A percentile compares a stretch with the other conserved stretches of the same genome.
These are phyloP conservation scores for Selenicereus undatus DNA, from an alignment of 148 eudicot genomes.

Conservation along the genomic window DNA sequence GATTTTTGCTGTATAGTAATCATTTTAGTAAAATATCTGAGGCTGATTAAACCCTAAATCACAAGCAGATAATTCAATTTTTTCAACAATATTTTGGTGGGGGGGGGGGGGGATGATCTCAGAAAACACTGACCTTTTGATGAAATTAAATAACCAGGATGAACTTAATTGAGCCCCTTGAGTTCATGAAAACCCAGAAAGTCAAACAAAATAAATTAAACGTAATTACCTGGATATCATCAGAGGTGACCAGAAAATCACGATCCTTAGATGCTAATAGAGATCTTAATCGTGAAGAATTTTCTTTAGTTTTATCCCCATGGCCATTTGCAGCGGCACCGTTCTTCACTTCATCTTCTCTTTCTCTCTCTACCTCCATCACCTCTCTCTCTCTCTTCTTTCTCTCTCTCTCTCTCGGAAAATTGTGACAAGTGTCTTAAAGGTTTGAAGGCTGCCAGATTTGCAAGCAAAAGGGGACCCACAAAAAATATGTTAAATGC, in stretches of 20 bases:
- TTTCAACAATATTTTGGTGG: too few relatives aligned
- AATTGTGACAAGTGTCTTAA: neutral
- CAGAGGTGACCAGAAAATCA: conserved; percentile 54
- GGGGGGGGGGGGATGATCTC: too few relatives aligned
- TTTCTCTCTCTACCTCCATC: conserved; percentile 22
- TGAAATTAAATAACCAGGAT: neutral
- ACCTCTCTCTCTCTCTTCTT: neutral
- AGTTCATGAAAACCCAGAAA: neutral
- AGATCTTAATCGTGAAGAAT: conserved; percentile 30
- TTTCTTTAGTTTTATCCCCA: neutral
- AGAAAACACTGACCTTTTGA: too few relatives aligned
- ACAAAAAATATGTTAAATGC: neutral
- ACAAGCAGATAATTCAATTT: too few relatives aligned
- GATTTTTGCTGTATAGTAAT: too few relatives aligned
- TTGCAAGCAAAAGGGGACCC: neutral
- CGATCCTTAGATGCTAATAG: conserved; percentile 54
- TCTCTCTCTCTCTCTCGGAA: neutral
- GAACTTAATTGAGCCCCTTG: neutral
- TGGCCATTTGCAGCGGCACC: neutral
- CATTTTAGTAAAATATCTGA: too few relatives aligned
- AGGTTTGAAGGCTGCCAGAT: neutral
- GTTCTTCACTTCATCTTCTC: conserved; percentile 13
- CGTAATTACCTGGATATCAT: conserved; percentile 49
- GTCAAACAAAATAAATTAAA: neutral
- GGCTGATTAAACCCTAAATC: too few relatives aligned